Conservation (phyloP, 2,329 filamentous ascomycete species). For the Tolypocladium ophioglossoides region DNA sequence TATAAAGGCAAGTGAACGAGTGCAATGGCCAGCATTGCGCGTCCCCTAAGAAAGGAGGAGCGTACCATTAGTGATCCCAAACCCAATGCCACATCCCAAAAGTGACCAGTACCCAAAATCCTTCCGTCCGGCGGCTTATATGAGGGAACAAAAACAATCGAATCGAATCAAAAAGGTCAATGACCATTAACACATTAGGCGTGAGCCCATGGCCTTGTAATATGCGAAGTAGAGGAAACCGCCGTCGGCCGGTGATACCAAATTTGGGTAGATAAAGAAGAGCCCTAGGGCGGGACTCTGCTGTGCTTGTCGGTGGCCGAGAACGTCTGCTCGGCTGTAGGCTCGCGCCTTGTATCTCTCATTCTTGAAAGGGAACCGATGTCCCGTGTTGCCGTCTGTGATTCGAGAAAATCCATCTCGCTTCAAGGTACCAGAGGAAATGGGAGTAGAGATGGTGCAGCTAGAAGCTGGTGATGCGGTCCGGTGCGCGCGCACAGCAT, state of each 20-base stretch:
- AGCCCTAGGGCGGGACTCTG: not conserved
- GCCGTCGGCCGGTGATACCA: not conserved
- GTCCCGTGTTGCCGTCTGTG: not conserved
- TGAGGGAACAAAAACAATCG: not conserved
- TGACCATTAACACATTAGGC: not conserved
- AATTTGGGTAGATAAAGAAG: not conserved
- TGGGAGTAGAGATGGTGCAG: not conserved
- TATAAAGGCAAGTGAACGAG: not conserved
- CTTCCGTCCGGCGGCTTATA: not conserved
- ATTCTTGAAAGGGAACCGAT: not conserved
- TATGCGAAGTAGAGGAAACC: not conserved
- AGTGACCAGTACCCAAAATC: not conserved
- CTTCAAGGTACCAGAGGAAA: not conserved
- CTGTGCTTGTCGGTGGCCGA: too few species aligned
- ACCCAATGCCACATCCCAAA: not conserved
- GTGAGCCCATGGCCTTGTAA: not conserved
- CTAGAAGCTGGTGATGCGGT: constrained; percentile 39
- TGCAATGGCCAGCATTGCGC: not conserved
- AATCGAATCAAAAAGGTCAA: not conserved
- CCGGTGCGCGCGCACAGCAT: constrained; percentile 78
- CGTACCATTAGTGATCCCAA: not conserved
- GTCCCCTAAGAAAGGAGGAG: not conserved
- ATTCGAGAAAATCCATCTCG: not conserved
- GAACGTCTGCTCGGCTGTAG: not conserved
- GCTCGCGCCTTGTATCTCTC: not conserved